Base-by-base conservation (phyloP, 1,284 basidiomycete species). In the Vanrija pseudolonga region DNA sequence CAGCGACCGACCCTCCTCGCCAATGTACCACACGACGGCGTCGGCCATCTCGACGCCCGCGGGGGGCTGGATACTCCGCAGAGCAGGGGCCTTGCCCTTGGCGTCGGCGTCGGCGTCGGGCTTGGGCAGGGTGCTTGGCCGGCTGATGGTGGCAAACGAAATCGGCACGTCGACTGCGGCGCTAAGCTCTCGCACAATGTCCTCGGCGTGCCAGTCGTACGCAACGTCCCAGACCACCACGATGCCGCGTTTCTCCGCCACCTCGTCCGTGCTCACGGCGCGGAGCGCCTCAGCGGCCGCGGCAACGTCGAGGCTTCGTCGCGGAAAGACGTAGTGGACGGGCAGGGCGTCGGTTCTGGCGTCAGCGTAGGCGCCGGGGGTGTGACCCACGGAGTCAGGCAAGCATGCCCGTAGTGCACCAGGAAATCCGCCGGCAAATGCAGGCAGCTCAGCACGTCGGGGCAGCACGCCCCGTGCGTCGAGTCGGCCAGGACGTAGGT, bases 391-490 rank as follows among this genome's bases (percentile, higher is more conserved):
- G 60, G 64, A 23, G 66, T 93, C 78, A 98, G 83, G 75, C 96
- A 99, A 0, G 95, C 93, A 77, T 97, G 90, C 1, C 96, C 95
- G 68, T 96, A 98, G 71, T 98, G 95, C 6, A 99, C 86, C 57
- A 98, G 81, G 9, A 88, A 83, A 67, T 98, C 90, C 0, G 94
- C 92, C 60, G 94, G 85, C 41, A 95, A 86, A 71, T 98, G 96
- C 61, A 93, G 86, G 6, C 95, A 94, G 8, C 92, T 89, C 4
- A 98, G 88, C 66, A 98, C 90, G 71, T 99, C 96, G 4, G 96
- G 92, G 70, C 95, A 98, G 71, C 95, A 99, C 67, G 89, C 93
- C 72, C 94, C 95, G 74, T 98, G 98, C 24, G 93, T 96, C 23
- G 94, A 98, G 76, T 98, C 95, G 14, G 94, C 94, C 18, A 97